These are phyloP conservation scores for Spathaspora sp. DNA, from an alignment of 805 yeast species.

Conservation along the genomic window DNA sequence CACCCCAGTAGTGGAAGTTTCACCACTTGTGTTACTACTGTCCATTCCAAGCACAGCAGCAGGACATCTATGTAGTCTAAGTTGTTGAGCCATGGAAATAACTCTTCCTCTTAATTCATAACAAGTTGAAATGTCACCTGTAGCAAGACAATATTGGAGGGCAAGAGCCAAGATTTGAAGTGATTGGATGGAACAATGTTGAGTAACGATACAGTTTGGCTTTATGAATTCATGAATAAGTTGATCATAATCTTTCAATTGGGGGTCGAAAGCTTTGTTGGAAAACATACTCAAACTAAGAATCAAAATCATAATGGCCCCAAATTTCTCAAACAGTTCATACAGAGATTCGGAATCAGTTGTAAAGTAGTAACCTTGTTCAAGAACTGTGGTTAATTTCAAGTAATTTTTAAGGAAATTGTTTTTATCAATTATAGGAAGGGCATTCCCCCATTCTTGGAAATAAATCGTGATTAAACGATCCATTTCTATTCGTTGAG, in stretches of 20 bases:
- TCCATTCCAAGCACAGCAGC: constrained; percentile 75
- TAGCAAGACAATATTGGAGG: constrained; percentile 64
- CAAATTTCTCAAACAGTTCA: constrained; percentile 50
- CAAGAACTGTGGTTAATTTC: constrained; percentile 44
- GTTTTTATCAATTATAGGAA: constrained; percentile 68
- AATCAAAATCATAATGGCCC: constrained; percentile 48
- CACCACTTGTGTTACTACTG: constrained; percentile 9
- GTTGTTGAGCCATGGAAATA: constrained; percentile 79
- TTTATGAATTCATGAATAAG: constrained; percentile 60
- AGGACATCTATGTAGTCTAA: constrained; percentile 83
- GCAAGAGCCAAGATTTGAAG: constrained; percentile 69
- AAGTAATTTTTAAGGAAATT: constrained; percentile 63
- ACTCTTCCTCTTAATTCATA: constrained; percentile 75
- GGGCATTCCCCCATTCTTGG: constrained; percentile 69
- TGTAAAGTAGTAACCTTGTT: constrained; percentile 15
- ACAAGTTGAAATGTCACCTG: constrained; percentile 70
- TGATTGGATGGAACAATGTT: constrained; percentile 61
- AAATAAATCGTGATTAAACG: constrained; percentile 65
- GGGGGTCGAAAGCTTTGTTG: constrained; percentile 28
- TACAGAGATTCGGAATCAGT: constrained; percentile 9
- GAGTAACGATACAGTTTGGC: constrained; percentile 53
- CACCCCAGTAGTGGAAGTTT: constrained; percentile 17
- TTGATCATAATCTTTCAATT: constrained; percentile 50
- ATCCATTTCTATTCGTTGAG: constrained; percentile 60
- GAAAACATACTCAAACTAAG: constrained; percentile 47